Evolutionary conservation across 768 basidiomycete species (phyloP), one percentile per base, ranked within the genome.

Genomic region (Mycena indigotica): DNA sequence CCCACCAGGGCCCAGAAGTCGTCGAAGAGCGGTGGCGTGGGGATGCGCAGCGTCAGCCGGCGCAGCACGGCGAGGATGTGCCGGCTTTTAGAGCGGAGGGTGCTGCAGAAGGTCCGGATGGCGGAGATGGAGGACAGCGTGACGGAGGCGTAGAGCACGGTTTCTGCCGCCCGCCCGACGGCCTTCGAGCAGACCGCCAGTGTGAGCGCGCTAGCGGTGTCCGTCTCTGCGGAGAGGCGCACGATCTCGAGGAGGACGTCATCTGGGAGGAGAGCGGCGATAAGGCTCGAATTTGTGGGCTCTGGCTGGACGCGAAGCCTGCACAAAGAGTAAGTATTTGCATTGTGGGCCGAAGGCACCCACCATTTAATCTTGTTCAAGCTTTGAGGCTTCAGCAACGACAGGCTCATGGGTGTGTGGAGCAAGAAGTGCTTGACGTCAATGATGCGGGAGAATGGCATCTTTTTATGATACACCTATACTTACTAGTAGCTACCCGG

Each of bases 1-100:
- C 28, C 29, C 2, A 57, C 40, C 19, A 57, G 28, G 16, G 16
- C 49, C 55, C 55, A 57, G 21, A 57, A 57, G 30, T 52, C 40
- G 8, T 40, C 49, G 21, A 21, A 57, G 50, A 39, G 32, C 19
- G 16, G 29, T 1, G 50, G 56, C 15, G 40, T 29, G 28, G 49
- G 28, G 25, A 35, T 4, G 25, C 21, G 17, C 5, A 52, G 50
- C 2, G 3, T 3, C 4, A 52, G 56, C n/a, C 19, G 21, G 15
- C 15, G 5, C 6, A 57, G 40, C 28, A 21, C 13, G 40, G 56
- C 32, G 21, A 57, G 50, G n/a, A 57, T 8, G 8, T 6, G 40
- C 39, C 40, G 15, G 19, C 28, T 26, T 41, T 57, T 57, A 8
- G 39, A 51, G 10, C 50, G 38, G 24, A 52, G 39, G 21, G 56